Evolutionary conservation across 306 rosid species (phyloP), one percentile per base, ranked within the genome.

Genomic region (Sophora flavescens): DNA sequence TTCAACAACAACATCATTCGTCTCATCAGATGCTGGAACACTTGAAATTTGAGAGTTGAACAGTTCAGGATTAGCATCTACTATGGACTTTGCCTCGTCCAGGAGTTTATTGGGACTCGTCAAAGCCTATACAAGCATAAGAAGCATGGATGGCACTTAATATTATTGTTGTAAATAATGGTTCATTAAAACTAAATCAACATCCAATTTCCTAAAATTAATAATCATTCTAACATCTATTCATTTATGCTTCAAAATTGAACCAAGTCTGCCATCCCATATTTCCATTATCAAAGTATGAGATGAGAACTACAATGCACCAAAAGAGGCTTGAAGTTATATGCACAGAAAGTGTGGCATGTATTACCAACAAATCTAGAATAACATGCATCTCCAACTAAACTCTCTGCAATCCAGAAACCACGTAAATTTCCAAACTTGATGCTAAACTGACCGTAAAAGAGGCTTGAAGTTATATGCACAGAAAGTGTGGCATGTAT

Each of bases 261-360:
- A 83, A 88, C 88, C 68, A 86, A 48, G 84, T 86, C 88, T 86
- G 84, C 58, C 82, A 81, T 36, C 45, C 22, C 36, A 74, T 74
- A 81, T 75, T 71, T 17, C 76, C 53, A 52, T 6, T 11, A 47
- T 44, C 58, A 42, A 73, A 61, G 41, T 74, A 77, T 39, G 68
- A 65, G 61, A 59, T 16, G 44, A 52, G 48, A 53, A 62, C 30
- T 10, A 61, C 22, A 70, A 26, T 63, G 62, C 42, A 47, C 59
- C 4, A 6, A 65, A 61, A 16, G 30, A 47, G 36, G 66, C 8
- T n/a, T 72, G 39, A 14, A 41, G 30, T 42, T 28, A 66, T 13
- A 7, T 74, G 64, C 54, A 71, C 15, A 47, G 4, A 61, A 67
- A 22, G 53, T 18, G 39, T 33, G 80, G 35, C 50, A 57, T 57